Percentiles rank a stretch among this genome's conserved stretches.
phyloP scores from a whole-genome alignment of 345 rosid species.

The Combretum micranthum region DNA sequence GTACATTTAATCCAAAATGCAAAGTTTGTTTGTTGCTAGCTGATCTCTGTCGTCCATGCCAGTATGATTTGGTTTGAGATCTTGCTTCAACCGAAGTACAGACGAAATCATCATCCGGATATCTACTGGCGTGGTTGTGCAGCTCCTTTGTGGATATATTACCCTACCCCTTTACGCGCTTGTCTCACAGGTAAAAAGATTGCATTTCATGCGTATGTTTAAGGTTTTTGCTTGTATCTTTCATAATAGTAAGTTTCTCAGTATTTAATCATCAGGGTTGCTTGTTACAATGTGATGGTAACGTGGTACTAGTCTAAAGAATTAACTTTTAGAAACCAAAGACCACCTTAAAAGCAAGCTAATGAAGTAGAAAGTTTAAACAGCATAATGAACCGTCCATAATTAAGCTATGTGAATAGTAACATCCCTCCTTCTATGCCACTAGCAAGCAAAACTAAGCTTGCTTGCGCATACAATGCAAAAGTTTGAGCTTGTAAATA shows the following conservation, averaged over 20 bases:
- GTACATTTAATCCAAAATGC: not conserved
- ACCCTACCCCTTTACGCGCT: constrained; percentile 29
- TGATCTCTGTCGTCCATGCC: constrained; percentile 4
- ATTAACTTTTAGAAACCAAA: too few relatives aligned
- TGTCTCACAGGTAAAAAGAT: constrained; percentile 17
- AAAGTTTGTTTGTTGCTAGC: constrained; percentile 1
- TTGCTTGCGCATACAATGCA: too few relatives aligned
- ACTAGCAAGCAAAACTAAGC: too few relatives aligned
- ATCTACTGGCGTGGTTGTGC: constrained; percentile 10
- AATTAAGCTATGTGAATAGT: too few relatives aligned
- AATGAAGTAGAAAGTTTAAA: too few relatives aligned
- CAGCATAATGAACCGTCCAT: too few relatives aligned
- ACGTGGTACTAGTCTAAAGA: too few relatives aligned
- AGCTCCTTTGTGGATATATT: constrained; percentile 22
- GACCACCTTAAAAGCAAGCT: too few relatives aligned
- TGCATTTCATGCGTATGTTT: not conserved
- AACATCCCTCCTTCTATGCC: too few relatives aligned
- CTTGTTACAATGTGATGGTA: too few relatives aligned
- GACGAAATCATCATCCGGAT: constrained; percentile 16
- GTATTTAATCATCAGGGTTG: not conserved
- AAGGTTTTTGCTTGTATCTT: not conserved
- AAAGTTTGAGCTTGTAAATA: too few relatives aligned
- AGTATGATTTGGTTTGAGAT: constrained; percentile 21
- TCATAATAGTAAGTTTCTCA: not conserved
- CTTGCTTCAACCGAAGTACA: constrained; percentile 22